These are phyloP conservation scores for Acanthamoeba triangularis DNA, from an alignment of 208 protist genomes.

Conservation along the genomic window DNA sequence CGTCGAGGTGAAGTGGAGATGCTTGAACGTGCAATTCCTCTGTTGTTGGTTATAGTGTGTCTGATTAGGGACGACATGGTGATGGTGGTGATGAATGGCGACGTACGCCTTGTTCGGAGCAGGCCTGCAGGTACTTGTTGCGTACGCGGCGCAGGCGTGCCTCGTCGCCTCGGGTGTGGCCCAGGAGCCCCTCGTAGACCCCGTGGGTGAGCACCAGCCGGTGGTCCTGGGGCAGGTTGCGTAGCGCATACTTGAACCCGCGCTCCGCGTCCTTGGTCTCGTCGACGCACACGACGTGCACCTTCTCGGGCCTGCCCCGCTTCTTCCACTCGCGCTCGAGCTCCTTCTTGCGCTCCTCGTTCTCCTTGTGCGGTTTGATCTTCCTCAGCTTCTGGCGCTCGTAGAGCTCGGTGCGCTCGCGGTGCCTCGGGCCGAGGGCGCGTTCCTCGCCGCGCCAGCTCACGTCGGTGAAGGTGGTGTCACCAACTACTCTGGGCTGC, in stretches of 20 bases:
- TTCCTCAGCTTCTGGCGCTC: no score
- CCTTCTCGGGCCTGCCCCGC: not conserved
- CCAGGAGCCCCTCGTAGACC: not conserved
- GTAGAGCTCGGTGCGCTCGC: no score
- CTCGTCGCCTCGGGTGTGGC: not conserved
- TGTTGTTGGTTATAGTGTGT: not conserved
- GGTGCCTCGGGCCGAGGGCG: no score
- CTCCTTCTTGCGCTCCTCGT: not conserved
- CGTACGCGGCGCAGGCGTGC: not conserved
- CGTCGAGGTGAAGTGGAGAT: not conserved
- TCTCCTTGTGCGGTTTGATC: not conserved
- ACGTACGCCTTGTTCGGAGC: not conserved
- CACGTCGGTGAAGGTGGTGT: no score
- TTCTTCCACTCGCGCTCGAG: not conserved
- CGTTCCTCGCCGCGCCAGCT: no score
- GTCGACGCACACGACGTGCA: not conserved
- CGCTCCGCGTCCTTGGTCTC: not conserved
- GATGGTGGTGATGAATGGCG: not conserved
- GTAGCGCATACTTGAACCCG: not conserved
- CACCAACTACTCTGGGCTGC: no score
- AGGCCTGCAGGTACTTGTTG: not conserved
- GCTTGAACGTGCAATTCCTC: constrained; percentile 13
- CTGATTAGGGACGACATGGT: no score
- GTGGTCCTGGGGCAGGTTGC: not conserved
- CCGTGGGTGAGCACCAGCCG: not conserved